A percentile compares a stretch with the other conserved stretches of the same genome.
These are phyloP conservation scores for Fonsecaea nubica DNA, from an alignment of 2,329 filamentous ascomycete species.

Conservation along the genomic window DNA sequence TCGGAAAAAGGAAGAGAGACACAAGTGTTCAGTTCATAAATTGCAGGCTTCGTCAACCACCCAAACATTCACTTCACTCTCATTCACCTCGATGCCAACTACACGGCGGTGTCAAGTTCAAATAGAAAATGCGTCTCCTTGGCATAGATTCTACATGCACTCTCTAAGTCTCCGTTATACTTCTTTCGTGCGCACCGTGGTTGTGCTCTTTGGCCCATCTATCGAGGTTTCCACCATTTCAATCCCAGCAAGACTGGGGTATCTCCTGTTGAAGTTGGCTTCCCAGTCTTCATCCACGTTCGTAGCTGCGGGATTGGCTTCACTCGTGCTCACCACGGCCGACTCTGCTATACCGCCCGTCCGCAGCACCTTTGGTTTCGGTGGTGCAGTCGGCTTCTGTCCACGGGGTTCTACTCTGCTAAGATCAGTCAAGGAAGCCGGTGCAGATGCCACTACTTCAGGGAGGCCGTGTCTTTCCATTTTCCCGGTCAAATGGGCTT, in stretches of 20 bases:
- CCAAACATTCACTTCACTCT: slow-evolving; percentile 18
- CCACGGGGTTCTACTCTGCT: slow-evolving; percentile 16
- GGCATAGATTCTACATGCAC: slow-evolving; percentile 25
- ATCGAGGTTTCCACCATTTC: slow-evolving; percentile 84
- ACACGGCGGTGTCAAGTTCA: neutral
- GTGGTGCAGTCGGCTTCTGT: slow-evolving; percentile 61
- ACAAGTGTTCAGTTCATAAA: neutral
- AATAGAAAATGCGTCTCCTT: slow-evolving; percentile 1
- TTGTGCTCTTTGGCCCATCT: slow-evolving; percentile 47
- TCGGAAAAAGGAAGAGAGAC: neutral
- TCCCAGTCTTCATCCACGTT: slow-evolving; percentile 65
- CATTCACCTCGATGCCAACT: slow-evolving; percentile 8
- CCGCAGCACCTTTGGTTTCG: slow-evolving; percentile 66
- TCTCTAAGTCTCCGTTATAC: slow-evolving; percentile 38
- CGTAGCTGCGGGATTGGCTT: slow-evolving; percentile 32
- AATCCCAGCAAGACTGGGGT: slow-evolving; percentile 81
- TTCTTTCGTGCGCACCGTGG: slow-evolving; percentile 50
- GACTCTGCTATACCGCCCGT: slow-evolving; percentile 52
- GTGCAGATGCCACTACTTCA: slow-evolving; percentile 30
- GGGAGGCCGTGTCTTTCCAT: slow-evolving; percentile 16
- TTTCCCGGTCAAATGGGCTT: neutral
- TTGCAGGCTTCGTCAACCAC: neutral
- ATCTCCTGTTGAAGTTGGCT: slow-evolving; percentile 79
- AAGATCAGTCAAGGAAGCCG: slow-evolving; percentile 32
- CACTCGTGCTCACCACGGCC: slow-evolving; percentile 42